Evolutionary conservation across 208 protist genomes (phyloP).

Genomic region (Strigomonas oncopelti): DNA sequence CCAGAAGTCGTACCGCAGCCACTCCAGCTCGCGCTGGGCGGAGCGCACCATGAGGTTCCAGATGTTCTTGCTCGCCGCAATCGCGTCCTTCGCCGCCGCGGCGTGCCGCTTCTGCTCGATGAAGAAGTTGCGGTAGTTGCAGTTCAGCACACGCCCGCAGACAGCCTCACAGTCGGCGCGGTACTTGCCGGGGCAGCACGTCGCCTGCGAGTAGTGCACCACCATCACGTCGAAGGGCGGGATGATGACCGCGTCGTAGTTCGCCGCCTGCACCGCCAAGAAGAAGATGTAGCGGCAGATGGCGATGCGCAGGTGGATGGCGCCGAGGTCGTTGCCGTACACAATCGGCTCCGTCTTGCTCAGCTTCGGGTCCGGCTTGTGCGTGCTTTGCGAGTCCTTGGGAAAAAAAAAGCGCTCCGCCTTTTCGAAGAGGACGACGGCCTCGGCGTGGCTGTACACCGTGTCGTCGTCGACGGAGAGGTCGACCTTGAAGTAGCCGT

Average conservation of each 20-base stretch:
- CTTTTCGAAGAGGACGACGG: constrained; percentile 44
- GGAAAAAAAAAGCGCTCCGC: constrained; percentile 73
- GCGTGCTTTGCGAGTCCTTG: neutral
- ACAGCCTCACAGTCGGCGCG: constrained; percentile 82
- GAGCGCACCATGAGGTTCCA: constrained; percentile 88
- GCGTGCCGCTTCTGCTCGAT: constrained; percentile 45
- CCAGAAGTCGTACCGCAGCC: constrained; percentile 88
- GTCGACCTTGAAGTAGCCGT: constrained; percentile 88
- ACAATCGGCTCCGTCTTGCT: constrained; percentile 5
- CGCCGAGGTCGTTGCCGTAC: constrained; percentile 17
- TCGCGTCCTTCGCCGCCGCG: constrained; percentile 48
- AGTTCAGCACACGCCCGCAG: constrained; percentile 76
- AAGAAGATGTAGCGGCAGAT: constrained; percentile 88
- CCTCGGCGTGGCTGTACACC: constrained; percentile 61
- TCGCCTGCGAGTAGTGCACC: constrained; percentile 83
- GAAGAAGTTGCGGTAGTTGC: constrained; percentile 85
- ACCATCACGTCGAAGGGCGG: constrained; percentile 86
- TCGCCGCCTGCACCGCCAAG: constrained; percentile 82
- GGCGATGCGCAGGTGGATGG: constrained; percentile 52
- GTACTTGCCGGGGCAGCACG: constrained; percentile 59
- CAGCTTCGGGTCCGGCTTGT: neutral
- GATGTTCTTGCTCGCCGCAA: constrained; percentile 61
- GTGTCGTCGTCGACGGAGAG: constrained; percentile 69
- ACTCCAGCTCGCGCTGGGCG: constrained; percentile 61
- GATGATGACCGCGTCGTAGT: constrained; percentile 84